Conservation (phyloP, 129 eudicot species). For the Deinandra increscens region DNA sequence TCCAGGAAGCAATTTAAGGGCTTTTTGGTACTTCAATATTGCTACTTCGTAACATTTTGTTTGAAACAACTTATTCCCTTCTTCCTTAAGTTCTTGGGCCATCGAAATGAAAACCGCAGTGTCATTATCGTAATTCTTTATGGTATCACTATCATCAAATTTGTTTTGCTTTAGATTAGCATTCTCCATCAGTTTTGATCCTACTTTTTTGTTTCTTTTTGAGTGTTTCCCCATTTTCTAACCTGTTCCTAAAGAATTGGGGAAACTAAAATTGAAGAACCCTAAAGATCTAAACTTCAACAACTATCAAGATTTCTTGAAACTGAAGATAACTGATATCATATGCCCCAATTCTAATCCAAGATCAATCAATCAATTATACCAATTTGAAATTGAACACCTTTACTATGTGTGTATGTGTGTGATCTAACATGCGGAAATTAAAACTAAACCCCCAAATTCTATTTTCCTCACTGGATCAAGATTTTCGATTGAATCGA, state of each 20-base stretch:
- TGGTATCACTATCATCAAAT: constrained; percentile 29
- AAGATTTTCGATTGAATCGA: constrained; percentile 38
- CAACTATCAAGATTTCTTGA: constrained; percentile 6
- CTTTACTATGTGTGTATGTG: constrained; percentile 10
- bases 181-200: constrained; percentile 34
- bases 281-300: constrained; percentile 7
- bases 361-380: constrained; percentile 19
- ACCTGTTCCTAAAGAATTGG: background rate
- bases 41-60: constrained; percentile 83
- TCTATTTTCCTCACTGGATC: constrained; percentile 18
- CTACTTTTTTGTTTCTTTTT: constrained; percentile 47
- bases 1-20: constrained; percentile 68
- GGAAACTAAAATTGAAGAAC: no score
- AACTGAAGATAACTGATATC: background rate
- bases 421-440: constrained; percentile 20
- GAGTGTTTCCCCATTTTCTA: constrained; percentile 59
- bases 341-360: constrained; percentile 19
- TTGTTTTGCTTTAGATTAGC: constrained; percentile 38
- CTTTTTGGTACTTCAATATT: constrained; percentile 66
- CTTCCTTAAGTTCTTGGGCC: constrained; percentile 78
- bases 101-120: constrained; percentile 58
- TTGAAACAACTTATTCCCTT: constrained; percentile 74
- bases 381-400: constrained; percentile 27
- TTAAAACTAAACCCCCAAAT: constrained; percentile 7
- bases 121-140: constrained; percentile 58